phyloP scores from a whole-genome alignment of 208 protist species.

The Leishmania mexicana region DNA sequence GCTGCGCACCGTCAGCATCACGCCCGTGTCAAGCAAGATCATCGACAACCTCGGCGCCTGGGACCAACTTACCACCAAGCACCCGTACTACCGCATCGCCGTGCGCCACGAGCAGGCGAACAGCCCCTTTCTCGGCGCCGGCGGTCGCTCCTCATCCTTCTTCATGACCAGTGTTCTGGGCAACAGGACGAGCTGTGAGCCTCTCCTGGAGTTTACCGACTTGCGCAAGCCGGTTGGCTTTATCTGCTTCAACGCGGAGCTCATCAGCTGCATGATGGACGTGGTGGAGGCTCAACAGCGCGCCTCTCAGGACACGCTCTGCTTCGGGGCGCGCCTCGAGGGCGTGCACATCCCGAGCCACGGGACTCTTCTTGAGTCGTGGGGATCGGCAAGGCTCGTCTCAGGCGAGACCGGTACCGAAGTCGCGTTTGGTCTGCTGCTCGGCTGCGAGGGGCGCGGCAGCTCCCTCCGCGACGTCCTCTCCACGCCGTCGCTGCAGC shows the following conservation, averaged over 20 bases:
- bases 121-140: conserved; percentile 46
- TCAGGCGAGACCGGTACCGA: conserved; percentile 27
- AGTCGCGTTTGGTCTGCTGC: conserved; percentile 56
- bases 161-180: conserved; percentile 62
- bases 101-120: conserved; percentile 85
- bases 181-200: conserved; percentile 40
- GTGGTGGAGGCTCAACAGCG: conserved; percentile 56
- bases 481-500: conserved; percentile 52
- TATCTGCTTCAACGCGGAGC: conserved; percentile 80
- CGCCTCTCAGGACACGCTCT: conserved; percentile 33
- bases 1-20: conserved; percentile 82
- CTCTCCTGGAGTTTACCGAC: conserved; percentile 83
- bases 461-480: conserved; percentile 76
- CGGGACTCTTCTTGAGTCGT: conserved; percentile 45
- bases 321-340: conserved; percentile 58
- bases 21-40: conserved; percentile 82
- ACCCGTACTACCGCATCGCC: conserved; percentile 87
- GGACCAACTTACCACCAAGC: conserved; percentile 71
- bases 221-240: conserved; percentile 81
- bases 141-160: conserved; percentile 50
- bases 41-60: conserved; percentile 80
- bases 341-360: conserved; percentile 40
- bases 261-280: conserved; percentile 65
- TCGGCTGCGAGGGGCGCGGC: conserved; percentile 85
- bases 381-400: conserved; percentile 44